Base-by-base conservation (phyloP, 2,329 filamentous ascomycete genomes). In the Trichoderma afroharzianum region DNA sequence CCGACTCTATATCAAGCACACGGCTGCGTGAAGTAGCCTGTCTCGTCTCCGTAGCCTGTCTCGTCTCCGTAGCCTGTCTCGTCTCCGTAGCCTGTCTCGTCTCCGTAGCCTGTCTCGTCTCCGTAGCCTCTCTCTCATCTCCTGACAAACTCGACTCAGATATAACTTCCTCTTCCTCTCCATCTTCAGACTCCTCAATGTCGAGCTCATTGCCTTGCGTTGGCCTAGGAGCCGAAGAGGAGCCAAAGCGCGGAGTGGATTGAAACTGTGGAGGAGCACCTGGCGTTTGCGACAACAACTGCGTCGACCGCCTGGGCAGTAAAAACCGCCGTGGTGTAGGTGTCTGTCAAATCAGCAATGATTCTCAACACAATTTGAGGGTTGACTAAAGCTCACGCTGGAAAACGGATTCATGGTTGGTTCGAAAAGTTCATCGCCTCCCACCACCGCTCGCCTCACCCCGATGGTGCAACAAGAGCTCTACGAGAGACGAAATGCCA, bases 251-350 rank as follows among this genome's bases (percentile, higher is more conserved):
- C 24, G 81, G 82, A 47, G 81, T 83, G 30, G 80, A 80, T 33
- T 79, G 80, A 68, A 82, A 83, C 67, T 77, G 80, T 62, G 77
- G 77, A 7, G 75, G 70, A 26, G 73, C 77, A 28, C 78, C 74
- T 14, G 78, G 79, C 26, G 78, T 78, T 72, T 81, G 79, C 30
- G 79, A 79, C 26, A 79, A 79, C 6, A 76, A 73, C 63, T 78
- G 77, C n/a, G 79, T 75, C 15, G 77, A 76, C 33, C 81, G 73
- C 70, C 80, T 82, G 3, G 80, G 76, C 7, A 81, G 76, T 68
- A 83, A 76, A 70, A 84, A 83, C 6, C 81, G 79, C 72, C 81
- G 78, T 24, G 82, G 81, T 7, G 80, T 78, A 5, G 82, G 80
- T 39, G 82, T 83, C 82, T 83, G 59, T 14, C 9, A 28, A 30